phyloP scores from a whole-genome alignment of 179 eudicot species.

The Silene coronaria region DNA sequence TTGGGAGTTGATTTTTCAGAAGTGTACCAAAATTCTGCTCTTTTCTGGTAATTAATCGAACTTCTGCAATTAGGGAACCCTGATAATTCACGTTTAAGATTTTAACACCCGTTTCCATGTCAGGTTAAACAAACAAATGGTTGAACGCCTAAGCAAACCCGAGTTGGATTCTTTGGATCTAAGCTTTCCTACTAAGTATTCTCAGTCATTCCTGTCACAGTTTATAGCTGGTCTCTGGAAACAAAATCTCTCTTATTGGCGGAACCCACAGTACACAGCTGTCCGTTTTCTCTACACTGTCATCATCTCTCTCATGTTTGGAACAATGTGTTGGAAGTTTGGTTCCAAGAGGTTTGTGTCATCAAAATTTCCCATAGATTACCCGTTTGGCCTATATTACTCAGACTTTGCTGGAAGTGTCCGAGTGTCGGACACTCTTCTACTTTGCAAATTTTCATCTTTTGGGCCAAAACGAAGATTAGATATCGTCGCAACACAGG shows the following conservation, averaged over 20 bases:
- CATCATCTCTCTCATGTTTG: slow-evolving; percentile 87
- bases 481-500: neutral
- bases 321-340: slow-evolving; percentile 87
- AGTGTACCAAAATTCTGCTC: slow-evolving; percentile 41
- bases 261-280: slow-evolving; percentile 94
- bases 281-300: slow-evolving; percentile 89
- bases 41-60: slow-evolving; percentile 40
- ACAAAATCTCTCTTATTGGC: slow-evolving; percentile 86
- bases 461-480: neutral
- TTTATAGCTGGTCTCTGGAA: slow-evolving; percentile 83
- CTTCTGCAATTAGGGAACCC: neutral
- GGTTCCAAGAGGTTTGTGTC: slow-evolving; percentile 72
- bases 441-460: neutral
- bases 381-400: neutral
- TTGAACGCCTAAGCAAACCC: slow-evolving; percentile 73
- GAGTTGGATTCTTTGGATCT: slow-evolving; percentile 47
- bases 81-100: neutral
- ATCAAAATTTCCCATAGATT: neutral
- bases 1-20: slow-evolving; percentile 64
- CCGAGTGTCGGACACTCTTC: neutral
- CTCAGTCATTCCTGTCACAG: slow-evolving; percentile 57
- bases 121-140: slow-evolving; percentile 66
- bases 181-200: slow-evolving; percentile 68
- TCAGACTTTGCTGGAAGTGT: neutral
- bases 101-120: slow-evolving; percentile 11